Percentiles rank a stretch among this genome's conserved stretches.
These are phyloP conservation scores for Alisma plantagoaquatica DNA, from an alignment of 106 monocot genomes.

Conservation along the genomic window DNA sequence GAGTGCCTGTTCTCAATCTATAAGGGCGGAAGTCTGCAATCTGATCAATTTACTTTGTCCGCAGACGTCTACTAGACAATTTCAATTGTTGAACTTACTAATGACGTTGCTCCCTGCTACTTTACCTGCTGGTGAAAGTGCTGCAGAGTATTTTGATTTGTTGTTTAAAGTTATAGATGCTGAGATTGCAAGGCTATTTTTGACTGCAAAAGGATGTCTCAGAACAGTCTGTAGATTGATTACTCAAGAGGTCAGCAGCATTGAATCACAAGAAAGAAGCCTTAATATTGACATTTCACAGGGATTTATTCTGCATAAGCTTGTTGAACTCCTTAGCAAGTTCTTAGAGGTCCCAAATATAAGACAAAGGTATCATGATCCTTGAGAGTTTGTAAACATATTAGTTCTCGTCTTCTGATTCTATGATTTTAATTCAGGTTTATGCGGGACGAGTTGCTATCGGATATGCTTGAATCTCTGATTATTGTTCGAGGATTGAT, in stretches of 20 bases:
- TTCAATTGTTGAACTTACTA: constrained; percentile 82
- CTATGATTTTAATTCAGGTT: constrained; percentile 32
- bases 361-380: constrained; percentile 51
- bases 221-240: constrained; percentile 61
- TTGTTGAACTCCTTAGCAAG: constrained; percentile 89
- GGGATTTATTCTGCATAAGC: constrained; percentile 95
- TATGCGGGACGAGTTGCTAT: constrained; percentile 75
- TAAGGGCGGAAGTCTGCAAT: constrained; percentile 82
- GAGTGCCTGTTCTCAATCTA: constrained; percentile 97
- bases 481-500: constrained; percentile 92
- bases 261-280: constrained; percentile 85
- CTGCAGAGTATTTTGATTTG: constrained; percentile 95
- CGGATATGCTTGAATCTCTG: constrained; percentile 81
- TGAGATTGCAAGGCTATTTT: constrained; percentile 66
- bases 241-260: constrained; percentile 59
- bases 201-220: constrained; percentile 81
- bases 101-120: constrained; percentile 65
- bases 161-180: constrained; percentile 77
- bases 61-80: constrained; percentile 50
- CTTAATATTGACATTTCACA: constrained; percentile 97
- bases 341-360: constrained; percentile 94
- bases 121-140: constrained; percentile 83
- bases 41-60: constrained; percentile 76
- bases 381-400: no score
- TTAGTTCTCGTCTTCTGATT: background rate